A percentile compares a stretch with the other conserved stretches of the same genome.
These are phyloP conservation scores for Alliaria petiolata DNA, from an alignment of 345 rosid species.

Conservation along the genomic window DNA sequence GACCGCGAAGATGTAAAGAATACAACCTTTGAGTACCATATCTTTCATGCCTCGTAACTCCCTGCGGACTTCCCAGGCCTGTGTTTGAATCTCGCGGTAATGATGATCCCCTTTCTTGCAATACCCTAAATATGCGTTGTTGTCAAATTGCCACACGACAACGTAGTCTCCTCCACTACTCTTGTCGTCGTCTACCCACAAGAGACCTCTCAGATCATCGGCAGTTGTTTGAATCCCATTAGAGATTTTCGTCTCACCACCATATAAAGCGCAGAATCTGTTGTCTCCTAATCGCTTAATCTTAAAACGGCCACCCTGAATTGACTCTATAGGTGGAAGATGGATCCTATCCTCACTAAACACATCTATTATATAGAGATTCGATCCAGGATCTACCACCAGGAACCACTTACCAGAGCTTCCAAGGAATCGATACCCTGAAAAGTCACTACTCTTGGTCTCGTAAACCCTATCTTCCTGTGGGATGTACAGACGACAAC, in stretches of 20 bases:
- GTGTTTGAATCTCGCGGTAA: neutral
- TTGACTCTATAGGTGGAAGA: slow-evolving; percentile 4
- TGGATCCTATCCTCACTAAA: neutral
- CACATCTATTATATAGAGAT: slow-evolving; percentile 7
- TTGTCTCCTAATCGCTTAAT: neutral
- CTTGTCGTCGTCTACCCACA: slow-evolving; percentile 2
- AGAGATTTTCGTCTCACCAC: neutral
- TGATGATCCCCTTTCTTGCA: slow-evolving; percentile 8
- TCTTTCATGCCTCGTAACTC: neutral
- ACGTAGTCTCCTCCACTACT: neutral
- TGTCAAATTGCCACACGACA: neutral
- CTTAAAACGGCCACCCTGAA: neutral
- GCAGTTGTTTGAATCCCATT: neutral
- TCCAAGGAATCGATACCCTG: neutral
- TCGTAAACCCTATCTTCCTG: neutral
- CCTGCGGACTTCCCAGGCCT: neutral
- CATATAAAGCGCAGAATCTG: neutral
- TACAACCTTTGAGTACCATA: neutral
- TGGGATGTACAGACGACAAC: neutral
- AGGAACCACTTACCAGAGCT: slow-evolving; percentile 9
- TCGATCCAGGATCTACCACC: neutral
- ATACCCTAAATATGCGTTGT: neutral
- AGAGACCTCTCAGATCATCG: neutral
- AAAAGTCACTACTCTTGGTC: neutral
- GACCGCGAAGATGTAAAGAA: neutral